Evolutionary conservation across 2,329 filamentous ascomycete genomes (phyloP).

Genomic region (Pseudocercospora cruenta): DNA sequence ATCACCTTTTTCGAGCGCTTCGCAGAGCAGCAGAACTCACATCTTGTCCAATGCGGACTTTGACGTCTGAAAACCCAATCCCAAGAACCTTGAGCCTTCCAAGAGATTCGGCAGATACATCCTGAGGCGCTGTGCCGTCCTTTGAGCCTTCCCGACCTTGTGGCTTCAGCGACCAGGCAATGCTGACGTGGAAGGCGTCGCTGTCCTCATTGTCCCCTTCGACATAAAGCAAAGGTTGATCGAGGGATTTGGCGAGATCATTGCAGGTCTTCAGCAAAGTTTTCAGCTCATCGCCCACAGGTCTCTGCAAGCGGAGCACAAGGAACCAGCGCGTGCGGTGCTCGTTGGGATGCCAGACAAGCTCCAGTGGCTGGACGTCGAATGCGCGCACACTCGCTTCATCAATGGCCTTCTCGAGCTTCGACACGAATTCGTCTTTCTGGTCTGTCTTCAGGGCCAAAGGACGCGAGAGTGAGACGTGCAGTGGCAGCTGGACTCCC

Average conservation of each 20-base stretch:
- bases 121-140: not conserved
- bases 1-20: constrained; percentile 12
- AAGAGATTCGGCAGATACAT: constrained; percentile 6
- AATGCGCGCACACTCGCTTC: constrained; percentile 50
- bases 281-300: constrained; percentile 43
- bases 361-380: constrained; percentile 47
- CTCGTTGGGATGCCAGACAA: constrained; percentile 70
- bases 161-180: constrained; percentile 75
- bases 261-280: constrained; percentile 71
- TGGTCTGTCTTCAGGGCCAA: constrained; percentile 73
- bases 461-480: constrained; percentile 87
- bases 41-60: constrained; percentile 52
- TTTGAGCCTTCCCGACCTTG: constrained; percentile 42
- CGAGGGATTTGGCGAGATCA: constrained; percentile 59
- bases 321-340: constrained; percentile 79
- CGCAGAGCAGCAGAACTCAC: constrained; percentile 34
- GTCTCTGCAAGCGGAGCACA: constrained; percentile 64
- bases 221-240: constrained; percentile 72
- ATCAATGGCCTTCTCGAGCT: constrained; percentile 53
- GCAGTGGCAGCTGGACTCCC: constrained; percentile 75
- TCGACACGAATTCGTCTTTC: constrained; percentile 68
- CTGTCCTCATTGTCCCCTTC: constrained; percentile 29
- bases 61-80: constrained; percentile 46
- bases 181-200: constrained; percentile 75
- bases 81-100: constrained; percentile 20